These are phyloP conservation scores for Alternaria arbusti DNA, from an alignment of 2,329 filamentous ascomycete genomes.

Conservation along the genomic window DNA sequence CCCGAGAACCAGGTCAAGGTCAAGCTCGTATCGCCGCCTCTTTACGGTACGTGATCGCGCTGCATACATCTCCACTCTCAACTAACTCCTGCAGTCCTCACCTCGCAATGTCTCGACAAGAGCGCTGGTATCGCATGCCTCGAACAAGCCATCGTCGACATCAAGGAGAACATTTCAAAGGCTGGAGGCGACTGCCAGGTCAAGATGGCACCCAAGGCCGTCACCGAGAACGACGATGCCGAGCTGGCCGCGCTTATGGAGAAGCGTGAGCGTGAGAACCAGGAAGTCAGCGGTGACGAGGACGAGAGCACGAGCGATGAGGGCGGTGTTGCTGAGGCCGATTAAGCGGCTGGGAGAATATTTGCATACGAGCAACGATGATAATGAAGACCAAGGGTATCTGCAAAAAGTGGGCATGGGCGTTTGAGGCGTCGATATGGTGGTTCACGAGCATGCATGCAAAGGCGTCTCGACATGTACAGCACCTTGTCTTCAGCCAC, in stretches of 20 bases:
- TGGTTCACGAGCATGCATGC: constrained; percentile 23
- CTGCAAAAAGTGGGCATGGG: constrained; percentile 36
- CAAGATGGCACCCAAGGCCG: constrained; percentile 99
- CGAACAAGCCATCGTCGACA: constrained; percentile 88
- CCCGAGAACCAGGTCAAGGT: constrained; percentile 95
- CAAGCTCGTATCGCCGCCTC: constrained; percentile 93
- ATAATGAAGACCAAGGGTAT: constrained; percentile 22
- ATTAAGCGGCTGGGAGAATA: constrained; percentile 26
- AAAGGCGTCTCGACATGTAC: constrained; percentile 25
- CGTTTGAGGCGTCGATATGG: constrained; percentile 32
- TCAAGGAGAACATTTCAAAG: constrained; percentile 78
- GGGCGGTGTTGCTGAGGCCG: constrained; percentile 58
- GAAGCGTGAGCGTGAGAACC: constrained; percentile 97
- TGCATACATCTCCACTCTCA: background rate
- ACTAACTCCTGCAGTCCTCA: constrained; percentile 68
- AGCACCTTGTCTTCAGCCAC: constrained; percentile 2
- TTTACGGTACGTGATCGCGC: constrained; percentile 63
- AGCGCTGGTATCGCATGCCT: constrained; percentile 80
- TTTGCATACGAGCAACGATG: constrained; percentile 18
- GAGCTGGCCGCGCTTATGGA: constrained; percentile 98
- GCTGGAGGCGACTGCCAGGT: constrained; percentile 82
- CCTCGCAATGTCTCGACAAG: constrained; percentile 95
- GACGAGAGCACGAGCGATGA: constrained; percentile 95
- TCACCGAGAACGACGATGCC: constrained; percentile 97
- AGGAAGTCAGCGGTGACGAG: constrained; percentile 97